A percentile compares a stretch with the other conserved stretches of the same genome.
phyloP scores from a whole-genome alignment of 345 rosid genomes.

The Firmiana major region DNA sequence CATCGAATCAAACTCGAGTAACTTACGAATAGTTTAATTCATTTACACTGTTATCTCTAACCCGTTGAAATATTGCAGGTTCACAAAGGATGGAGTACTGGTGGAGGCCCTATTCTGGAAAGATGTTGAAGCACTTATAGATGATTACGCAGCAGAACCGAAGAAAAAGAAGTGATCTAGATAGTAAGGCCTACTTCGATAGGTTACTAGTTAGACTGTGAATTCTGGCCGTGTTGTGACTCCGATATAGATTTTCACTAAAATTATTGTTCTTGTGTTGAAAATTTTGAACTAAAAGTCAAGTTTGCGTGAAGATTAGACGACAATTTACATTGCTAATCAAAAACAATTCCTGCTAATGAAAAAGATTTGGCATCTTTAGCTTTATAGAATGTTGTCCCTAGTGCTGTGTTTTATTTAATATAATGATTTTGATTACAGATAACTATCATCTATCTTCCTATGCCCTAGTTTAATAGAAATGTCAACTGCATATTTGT shows the following conservation, averaged over 20 bases:
- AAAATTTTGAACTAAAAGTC: constrained; percentile 25
- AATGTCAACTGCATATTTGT: background rate
- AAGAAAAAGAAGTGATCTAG: constrained; percentile 75
- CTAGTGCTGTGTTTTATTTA: background rate
- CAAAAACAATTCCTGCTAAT: background rate
- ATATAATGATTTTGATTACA: background rate
- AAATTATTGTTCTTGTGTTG: constrained; percentile 5
- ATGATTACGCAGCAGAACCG: constrained; percentile 61
- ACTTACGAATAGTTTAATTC: too few species aligned
- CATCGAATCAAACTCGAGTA: too few species aligned
- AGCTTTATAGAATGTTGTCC: background rate
- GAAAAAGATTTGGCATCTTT: background rate
- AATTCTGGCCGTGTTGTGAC: constrained; percentile 1
- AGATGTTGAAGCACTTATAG: constrained; percentile 68
- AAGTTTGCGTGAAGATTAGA: constrained; percentile 4
- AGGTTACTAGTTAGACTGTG: constrained; percentile 18
- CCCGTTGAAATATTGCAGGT: constrained; percentile 43
- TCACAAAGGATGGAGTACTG: constrained; percentile 84
- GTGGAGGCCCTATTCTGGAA: constrained; percentile 92
- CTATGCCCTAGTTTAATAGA: background rate
- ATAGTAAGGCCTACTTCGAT: background rate
- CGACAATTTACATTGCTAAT: background rate
- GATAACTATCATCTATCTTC: background rate
- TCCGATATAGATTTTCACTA: constrained; percentile 8
- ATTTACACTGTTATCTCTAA: too few species aligned